Conservation (phyloP, 352 stramenopile species). For the Globisporangium cederbergense region DNA sequence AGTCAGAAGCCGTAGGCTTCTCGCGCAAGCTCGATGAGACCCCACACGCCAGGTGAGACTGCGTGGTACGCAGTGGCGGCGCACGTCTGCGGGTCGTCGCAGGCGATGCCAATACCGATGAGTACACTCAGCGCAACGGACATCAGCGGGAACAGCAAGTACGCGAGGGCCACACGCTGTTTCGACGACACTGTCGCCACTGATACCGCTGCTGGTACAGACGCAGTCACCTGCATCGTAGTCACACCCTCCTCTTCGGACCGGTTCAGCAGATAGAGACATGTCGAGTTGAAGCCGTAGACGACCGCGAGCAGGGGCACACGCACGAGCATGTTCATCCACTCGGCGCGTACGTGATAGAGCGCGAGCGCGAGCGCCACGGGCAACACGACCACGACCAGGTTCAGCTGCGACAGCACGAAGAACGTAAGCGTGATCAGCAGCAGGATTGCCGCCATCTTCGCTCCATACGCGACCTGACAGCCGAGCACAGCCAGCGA, state of each 20-base stretch:
- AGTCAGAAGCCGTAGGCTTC: constrained; percentile 55
- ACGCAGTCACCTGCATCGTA: background rate
- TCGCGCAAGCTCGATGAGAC: constrained; percentile 30
- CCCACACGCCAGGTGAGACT: constrained; percentile 25
- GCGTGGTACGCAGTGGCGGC: constrained; percentile 35
- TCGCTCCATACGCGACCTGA: constrained; percentile 65
- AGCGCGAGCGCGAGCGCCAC: constrained; percentile 40
- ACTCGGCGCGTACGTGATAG: constrained; percentile 69
- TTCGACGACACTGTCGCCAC: constrained; percentile 22
- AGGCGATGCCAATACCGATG: constrained; percentile 68
- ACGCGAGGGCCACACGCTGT: constrained; percentile 39
- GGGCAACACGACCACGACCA: constrained; percentile 52
- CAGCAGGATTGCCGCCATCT: constrained; percentile 52
- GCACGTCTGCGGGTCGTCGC: constrained; percentile 64
- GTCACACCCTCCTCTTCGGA: constrained; percentile 9
- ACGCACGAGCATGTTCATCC: constrained; percentile 80
- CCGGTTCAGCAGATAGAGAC: constrained; percentile 54
- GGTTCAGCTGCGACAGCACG: constrained; percentile 58
- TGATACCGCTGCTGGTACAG: constrained; percentile 8
- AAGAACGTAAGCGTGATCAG: constrained; percentile 43
- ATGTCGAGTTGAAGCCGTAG: constrained; percentile 65
- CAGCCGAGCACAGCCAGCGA: constrained; percentile 65
- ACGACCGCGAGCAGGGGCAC: constrained; percentile 63
- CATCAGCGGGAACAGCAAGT: constrained; percentile 54
- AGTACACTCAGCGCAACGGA: constrained; percentile 59